These are phyloP conservation scores for Trichothecium sympodiale DNA, from an alignment of 2,329 filamentous ascomycete species.

Conservation along the genomic window DNA sequence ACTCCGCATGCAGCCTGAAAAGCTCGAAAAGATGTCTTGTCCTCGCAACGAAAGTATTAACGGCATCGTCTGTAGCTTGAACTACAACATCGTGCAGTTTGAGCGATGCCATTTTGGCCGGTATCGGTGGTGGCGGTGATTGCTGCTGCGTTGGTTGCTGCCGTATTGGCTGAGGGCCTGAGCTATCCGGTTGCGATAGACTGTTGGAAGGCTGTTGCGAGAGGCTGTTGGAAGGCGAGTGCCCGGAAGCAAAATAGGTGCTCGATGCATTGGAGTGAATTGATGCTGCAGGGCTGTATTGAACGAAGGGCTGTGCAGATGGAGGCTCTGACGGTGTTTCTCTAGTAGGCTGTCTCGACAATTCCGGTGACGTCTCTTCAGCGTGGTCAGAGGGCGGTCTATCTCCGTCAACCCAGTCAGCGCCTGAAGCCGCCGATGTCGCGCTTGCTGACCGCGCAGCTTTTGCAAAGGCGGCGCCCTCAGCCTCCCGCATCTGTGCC, in stretches of 20 bases:
- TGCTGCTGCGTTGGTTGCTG: conserved; percentile 9
- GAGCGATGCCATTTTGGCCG: conserved; percentile 18
- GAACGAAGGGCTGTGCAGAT: conserved; percentile 12
- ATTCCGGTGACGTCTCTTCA: conserved; percentile 12
- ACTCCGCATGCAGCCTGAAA: conserved; percentile 69
- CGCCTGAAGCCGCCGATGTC: conserved; percentile 17
- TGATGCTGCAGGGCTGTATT: conserved; percentile 30
- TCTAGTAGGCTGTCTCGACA: conserved; percentile 9
- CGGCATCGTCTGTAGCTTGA: conserved; percentile 50
- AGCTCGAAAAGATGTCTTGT: conserved; percentile 65
- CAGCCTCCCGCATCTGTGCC: conserved; percentile 49
- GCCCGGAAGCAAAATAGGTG: conserved; percentile 10
- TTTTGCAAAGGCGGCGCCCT: conserved; percentile 46
- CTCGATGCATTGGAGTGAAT: conserved; percentile 21
- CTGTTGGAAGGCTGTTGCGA: too few species aligned
- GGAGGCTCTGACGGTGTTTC: conserved; percentile 15
- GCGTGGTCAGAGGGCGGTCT: conserved; percentile 7
- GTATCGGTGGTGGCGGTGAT: neutral
- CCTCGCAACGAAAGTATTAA: conserved; percentile 58
- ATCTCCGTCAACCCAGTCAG: conserved; percentile 19
- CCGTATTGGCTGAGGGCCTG: conserved; percentile 5
- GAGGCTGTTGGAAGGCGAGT: conserved; percentile 2
- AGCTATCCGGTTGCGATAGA: conserved; percentile 6
- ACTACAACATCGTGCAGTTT: conserved; percentile 28
- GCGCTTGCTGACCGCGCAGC: conserved; percentile 26